Percentiles rank a stretch among this genome's conserved stretches.
Conservation (phyloP, 2,329 filamentous ascomycete genomes). For the Fusarium nematophilum region DNA sequence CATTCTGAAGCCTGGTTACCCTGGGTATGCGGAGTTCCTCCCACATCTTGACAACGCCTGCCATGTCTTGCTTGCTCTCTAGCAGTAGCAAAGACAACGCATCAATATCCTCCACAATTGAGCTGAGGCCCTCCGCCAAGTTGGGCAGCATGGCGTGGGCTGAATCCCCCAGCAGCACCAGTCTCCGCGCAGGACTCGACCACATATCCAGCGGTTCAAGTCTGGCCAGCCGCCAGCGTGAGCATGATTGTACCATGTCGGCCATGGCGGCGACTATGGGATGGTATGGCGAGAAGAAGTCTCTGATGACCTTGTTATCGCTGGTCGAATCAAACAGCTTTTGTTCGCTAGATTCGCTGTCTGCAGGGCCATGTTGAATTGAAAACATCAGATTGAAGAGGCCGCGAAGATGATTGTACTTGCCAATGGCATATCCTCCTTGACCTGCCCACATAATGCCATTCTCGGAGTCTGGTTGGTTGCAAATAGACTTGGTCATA, state of each 20-base stretch:
- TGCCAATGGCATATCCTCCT: constrained; percentile 9
- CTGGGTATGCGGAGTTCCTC: not conserved
- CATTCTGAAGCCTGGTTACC: not conserved
- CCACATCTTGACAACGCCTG: not conserved
- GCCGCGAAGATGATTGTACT: constrained; percentile 13
- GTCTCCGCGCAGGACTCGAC: constrained; percentile 2
- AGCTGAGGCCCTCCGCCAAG: constrained; percentile 7
- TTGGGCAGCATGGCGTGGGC: not conserved
- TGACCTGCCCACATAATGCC: constrained; percentile 17
- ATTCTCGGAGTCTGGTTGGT: not conserved
- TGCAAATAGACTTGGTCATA: not conserved
- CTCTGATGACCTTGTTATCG: not conserved
- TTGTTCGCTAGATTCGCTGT: constrained; percentile 7
- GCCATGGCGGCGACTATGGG: constrained; percentile 2
- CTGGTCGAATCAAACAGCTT: not conserved
- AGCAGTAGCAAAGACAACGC: not conserved
- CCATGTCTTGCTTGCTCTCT: not conserved
- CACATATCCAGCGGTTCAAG: constrained; percentile 4
- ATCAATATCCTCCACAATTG: not conserved
- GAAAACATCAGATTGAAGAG: constrained; percentile 16
- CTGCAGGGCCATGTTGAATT: constrained; percentile 5
- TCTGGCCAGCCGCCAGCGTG: constrained; percentile 4
- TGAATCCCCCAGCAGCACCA: not conserved
- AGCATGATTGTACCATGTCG: constrained; percentile 5
- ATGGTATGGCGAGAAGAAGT: not conserved